Percentiles rank a stretch among this genome's conserved stretches.
These are phyloP conservation scores for Crassisporium funariophilum DNA, from an alignment of 768 basidiomycete genomes.

Conservation along the genomic window DNA sequence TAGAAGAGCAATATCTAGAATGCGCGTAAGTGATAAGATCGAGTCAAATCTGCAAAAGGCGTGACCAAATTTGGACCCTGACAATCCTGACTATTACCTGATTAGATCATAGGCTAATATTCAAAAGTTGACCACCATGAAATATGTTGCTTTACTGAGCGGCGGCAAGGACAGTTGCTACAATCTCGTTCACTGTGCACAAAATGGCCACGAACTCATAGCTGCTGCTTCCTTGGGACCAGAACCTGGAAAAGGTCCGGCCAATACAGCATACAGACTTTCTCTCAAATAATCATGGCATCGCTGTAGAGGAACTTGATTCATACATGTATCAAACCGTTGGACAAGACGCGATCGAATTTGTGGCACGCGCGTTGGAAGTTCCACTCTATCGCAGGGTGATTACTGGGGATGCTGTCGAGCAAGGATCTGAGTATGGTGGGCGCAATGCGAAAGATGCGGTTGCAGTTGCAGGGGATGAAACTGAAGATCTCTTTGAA, in stretches of 20 bases:
- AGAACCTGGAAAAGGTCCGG: constrained; percentile 79
- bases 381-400: constrained; percentile 83
- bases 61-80: constrained; percentile 9
- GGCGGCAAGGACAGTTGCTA: constrained; percentile 99
- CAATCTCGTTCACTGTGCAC: constrained; percentile 86
- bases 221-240: constrained; percentile 91
- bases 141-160: constrained; percentile 91
- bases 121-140: constrained; percentile 51
- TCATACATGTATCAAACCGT: constrained; percentile 99
- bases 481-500: constrained; percentile 90
- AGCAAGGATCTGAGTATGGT: constrained; percentile 87
- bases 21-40: constrained; percentile 21
- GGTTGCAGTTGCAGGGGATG: constrained; percentile 73
- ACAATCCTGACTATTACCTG: constrained; percentile 9
- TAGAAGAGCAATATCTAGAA: constrained; percentile 1
- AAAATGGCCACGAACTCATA: constrained; percentile 84
- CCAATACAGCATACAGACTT: constrained; percentile 19
- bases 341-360: constrained; percentile 89
- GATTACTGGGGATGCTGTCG: constrained; percentile 80
- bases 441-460: constrained; percentile 47
- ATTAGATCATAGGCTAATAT: constrained; percentile 18
- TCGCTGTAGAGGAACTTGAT: constrained; percentile 86
- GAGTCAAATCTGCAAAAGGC: constrained; percentile 32
- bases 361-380: constrained; percentile 81
- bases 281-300: constrained; percentile 22